Conservation (phyloP, 805 yeast genomes). For the Huiozyma sinensis region DNA sequence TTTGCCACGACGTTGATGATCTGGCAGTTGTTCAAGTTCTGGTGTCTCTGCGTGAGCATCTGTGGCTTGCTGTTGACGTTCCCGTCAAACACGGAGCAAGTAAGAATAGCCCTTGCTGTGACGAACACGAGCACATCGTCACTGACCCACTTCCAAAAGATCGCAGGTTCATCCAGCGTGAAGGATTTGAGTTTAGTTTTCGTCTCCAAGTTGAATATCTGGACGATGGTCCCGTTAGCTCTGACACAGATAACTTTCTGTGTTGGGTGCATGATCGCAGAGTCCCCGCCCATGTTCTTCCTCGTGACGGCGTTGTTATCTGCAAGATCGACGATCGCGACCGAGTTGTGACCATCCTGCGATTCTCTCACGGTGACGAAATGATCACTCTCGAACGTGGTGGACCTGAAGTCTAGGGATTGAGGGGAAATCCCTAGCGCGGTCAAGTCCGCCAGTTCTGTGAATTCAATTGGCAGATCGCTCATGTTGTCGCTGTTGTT, state of each 20-base stretch:
- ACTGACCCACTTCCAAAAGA: slow-evolving; percentile 91
- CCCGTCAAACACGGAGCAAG: slow-evolving; percentile 78
- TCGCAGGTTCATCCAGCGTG: slow-evolving; percentile 77
- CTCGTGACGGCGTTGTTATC: slow-evolving; percentile 72
- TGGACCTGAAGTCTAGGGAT: slow-evolving; percentile 83
- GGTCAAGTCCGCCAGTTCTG: slow-evolving; percentile 86
- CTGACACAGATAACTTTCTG: slow-evolving; percentile 83
- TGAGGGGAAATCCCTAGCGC: slow-evolving; percentile 75
- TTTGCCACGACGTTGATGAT: slow-evolving; percentile 85
- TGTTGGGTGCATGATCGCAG: slow-evolving; percentile 92
- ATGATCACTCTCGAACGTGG: slow-evolving; percentile 88
- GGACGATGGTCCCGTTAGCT: slow-evolving; percentile 93
- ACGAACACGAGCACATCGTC: slow-evolving; percentile 69
- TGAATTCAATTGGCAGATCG: slow-evolving; percentile 93
- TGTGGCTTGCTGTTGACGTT: slow-evolving; percentile 71
- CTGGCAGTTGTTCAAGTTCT: slow-evolving; percentile 66
- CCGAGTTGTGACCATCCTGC: slow-evolving; percentile 59
- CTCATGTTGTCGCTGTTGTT: slow-evolving; percentile 13
- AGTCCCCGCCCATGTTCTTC: slow-evolving; percentile 94
- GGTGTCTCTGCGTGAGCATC: slow-evolving; percentile 74
- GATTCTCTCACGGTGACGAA: slow-evolving; percentile 76
- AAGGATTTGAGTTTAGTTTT: slow-evolving; percentile 85
- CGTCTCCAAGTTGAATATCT: slow-evolving; percentile 78
- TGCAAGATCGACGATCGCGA: slow-evolving; percentile 80
- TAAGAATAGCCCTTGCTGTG: slow-evolving; percentile 62